These are phyloP conservation scores for Rhodotorula babjevae DNA, from an alignment of 768 basidiomycete species.

Conservation along the genomic window DNA sequence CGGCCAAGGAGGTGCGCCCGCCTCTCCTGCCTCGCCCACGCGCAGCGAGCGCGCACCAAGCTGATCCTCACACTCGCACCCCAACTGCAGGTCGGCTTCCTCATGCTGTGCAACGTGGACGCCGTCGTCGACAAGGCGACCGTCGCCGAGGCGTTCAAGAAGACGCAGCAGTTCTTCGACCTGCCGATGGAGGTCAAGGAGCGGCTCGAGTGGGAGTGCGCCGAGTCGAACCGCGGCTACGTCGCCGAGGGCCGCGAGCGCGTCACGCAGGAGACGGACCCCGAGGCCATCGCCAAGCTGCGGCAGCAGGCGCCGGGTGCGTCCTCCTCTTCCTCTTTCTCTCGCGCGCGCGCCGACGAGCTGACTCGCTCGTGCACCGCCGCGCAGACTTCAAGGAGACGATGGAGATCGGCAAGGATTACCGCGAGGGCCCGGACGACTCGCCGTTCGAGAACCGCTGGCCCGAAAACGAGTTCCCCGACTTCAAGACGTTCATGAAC, in stretches of 20 bases:
- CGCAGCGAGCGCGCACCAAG: neutral
- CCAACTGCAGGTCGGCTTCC: constrained; percentile 52
- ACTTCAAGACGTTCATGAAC: constrained; percentile 67
- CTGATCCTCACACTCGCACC: neutral
- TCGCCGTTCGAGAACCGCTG: constrained; percentile 58
- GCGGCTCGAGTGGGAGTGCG: constrained; percentile 64
- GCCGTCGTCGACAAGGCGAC: constrained; percentile 53
- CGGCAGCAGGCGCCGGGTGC: constrained; percentile 65
- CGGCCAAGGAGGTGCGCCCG: constrained; percentile 58
- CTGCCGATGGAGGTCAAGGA: constrained; percentile 59
- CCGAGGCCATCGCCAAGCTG: constrained; percentile 65
- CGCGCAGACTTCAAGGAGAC: constrained; percentile 52
- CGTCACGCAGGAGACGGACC: constrained; percentile 40
- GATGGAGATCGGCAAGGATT: constrained; percentile 82
- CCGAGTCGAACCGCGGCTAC: constrained; percentile 65
- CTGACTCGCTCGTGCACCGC: neutral
- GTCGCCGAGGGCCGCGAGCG: constrained; percentile 75
- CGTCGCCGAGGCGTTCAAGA: constrained; percentile 58
- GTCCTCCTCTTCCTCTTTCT: neutral
- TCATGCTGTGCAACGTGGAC: constrained; percentile 71
- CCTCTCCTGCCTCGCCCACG: neutral
- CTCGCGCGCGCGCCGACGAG: neutral
- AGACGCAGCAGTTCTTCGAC: constrained; percentile 74
- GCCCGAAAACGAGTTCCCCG: constrained; percentile 62
- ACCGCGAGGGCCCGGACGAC: constrained; percentile 54